phyloP scores from a whole-genome alignment of 441 rosid genomes.

The Breynia disticha region DNA sequence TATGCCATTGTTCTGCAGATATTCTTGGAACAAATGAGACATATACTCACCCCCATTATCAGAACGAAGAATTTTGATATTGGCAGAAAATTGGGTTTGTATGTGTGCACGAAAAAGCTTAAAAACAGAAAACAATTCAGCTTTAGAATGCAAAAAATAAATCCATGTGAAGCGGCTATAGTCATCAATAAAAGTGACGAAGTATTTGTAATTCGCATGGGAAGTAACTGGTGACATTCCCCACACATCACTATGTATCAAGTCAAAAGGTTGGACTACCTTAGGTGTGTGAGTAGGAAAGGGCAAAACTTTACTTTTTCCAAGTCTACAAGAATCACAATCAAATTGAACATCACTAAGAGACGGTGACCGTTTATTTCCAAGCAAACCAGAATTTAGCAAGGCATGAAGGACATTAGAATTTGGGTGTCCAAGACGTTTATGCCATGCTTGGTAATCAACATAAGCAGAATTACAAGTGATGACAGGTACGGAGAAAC shows the following conservation, averaged over 20 bases:
- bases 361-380: background rate
- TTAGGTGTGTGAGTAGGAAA: background rate
- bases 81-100: background rate
- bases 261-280: background rate
- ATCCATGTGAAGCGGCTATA: background rate
- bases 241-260: background rate
- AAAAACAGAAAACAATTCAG: background rate
- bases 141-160: background rate
- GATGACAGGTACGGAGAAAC: background rate
- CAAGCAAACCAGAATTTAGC: background rate
- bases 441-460: background rate
- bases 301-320: background rate
- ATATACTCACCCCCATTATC: background rate
- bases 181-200: constrained; percentile 2
- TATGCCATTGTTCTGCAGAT: background rate
- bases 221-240: background rate
- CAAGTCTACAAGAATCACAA: background rate
- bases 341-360: background rate
- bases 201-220: background rate
- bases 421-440: background rate
- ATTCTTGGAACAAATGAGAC: background rate
- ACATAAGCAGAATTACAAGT: background rate
- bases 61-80: background rate
- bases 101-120: background rate
- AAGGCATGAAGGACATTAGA: background rate